Conservation (phyloP, 108 stramenopile genomes). For the Fistulifera pelliculosa region DNA sequence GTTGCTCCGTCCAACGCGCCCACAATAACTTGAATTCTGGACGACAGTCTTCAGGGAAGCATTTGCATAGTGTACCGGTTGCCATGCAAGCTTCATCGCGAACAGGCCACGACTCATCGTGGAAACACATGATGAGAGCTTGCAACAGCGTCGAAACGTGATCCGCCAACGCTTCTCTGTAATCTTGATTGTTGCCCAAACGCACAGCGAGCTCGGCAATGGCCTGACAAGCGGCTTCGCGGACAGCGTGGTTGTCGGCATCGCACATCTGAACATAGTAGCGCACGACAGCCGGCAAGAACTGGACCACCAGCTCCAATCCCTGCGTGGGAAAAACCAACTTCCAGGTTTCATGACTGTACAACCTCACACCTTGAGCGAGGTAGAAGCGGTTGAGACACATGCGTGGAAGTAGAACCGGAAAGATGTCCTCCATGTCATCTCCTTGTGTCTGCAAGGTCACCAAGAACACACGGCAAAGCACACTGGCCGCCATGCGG, state of each 20-base stretch:
- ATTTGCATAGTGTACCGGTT: slow-evolving; percentile 80
- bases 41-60: slow-evolving; percentile 81
- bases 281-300: slow-evolving; percentile 77
- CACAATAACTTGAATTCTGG: slow-evolving; percentile 75
- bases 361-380: slow-evolving; percentile 92
- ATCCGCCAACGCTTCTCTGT: slow-evolving; percentile 39
- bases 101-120: slow-evolving; percentile 97
- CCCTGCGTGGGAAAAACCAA: slow-evolving; percentile 63
- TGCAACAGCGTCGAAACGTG: slow-evolving; percentile 67
- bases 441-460: slow-evolving; percentile 39
- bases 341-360: slow-evolving; percentile 92
- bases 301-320: slow-evolving; percentile 60
- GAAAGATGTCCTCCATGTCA: slow-evolving; percentile 23
- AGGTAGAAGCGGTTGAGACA: slow-evolving; percentile 96
- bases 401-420: slow-evolving; percentile 86
- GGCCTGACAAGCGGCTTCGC: slow-evolving; percentile 94
- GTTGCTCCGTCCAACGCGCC: slow-evolving; percentile 87
- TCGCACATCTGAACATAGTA: slow-evolving; percentile 90
- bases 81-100: slow-evolving; percentile 95
- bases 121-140: slow-evolving; percentile 93
- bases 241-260: slow-evolving; percentile 91
- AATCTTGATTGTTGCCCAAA: slow-evolving; percentile 39
- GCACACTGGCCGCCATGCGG: slow-evolving; percentile 88
- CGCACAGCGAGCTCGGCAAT: slow-evolving; percentile 91
- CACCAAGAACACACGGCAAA: slow-evolving; percentile 69